Percentiles rank a stretch among this genome's conserved stretches.
These are phyloP conservation scores for Wickerhamomyces strasburgensis DNA, from an alignment of 805 yeast genomes.

Conservation along the genomic window DNA sequence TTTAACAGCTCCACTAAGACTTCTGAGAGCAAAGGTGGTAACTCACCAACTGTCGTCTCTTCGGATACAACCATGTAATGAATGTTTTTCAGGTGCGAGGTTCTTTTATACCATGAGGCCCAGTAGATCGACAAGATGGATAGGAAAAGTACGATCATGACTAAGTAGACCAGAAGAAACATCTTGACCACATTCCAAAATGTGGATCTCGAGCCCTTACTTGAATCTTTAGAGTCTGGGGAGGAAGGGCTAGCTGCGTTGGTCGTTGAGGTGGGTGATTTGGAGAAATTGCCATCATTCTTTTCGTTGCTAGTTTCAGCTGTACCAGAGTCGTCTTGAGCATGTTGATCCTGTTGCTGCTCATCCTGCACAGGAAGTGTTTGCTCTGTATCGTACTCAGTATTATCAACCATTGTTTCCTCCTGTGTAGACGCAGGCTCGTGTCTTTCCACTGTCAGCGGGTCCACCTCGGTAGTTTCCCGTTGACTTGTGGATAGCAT, in stretches of 20 bases:
- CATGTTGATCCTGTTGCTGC: too few relatives aligned
- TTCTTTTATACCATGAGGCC: constrained; percentile 22
- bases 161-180: not conserved
- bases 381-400: too few relatives aligned
- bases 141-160: not conserved
- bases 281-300: too few relatives aligned
- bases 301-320: too few relatives aligned
- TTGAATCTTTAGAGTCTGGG: not conserved
- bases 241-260: not conserved
- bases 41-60: constrained; percentile 13
- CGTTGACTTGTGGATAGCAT: too few relatives aligned
- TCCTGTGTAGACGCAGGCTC: too few relatives aligned
- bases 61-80: constrained; percentile 20
- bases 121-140: constrained; percentile 10
- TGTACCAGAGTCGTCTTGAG: too few relatives aligned
- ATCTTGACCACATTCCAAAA: not conserved
- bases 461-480: too few relatives aligned
- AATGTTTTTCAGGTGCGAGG: constrained; percentile 13
- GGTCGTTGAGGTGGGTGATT: too few relatives aligned
- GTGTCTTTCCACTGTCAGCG: too few relatives aligned
- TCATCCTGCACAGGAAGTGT: too few relatives aligned
- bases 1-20: constrained; percentile 3
- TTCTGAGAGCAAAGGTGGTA: constrained; percentile 15
- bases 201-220: not conserved
- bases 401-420: too few relatives aligned